These are phyloP conservation scores for Rhizoclosmatium globosum DNA, from an alignment of 192 early-diverging fungal species.

Conservation along the genomic window DNA sequence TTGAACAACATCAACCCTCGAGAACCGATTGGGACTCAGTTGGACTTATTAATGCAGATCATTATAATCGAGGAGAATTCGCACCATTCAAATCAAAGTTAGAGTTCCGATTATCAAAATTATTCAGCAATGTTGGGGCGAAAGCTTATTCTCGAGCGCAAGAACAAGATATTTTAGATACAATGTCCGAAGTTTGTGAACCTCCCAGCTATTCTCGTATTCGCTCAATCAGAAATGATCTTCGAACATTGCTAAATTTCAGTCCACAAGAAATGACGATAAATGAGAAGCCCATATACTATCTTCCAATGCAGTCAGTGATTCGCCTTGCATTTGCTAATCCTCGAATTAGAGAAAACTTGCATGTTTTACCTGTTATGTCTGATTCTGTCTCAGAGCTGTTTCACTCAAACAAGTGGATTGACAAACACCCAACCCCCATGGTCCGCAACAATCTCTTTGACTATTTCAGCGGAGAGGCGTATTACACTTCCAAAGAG, in stretches of 20 bases:
- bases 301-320: neutral
- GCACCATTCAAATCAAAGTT: constrained; percentile 11
- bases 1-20: neutral
- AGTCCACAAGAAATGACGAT: neutral
- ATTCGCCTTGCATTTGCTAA: constrained; percentile 9
- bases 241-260: neutral
- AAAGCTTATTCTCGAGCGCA: neutral
- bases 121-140: neutral
- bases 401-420: constrained; percentile 4
- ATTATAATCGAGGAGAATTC: neutral
- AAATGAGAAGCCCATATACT: neutral
- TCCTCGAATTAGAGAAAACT: neutral
- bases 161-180: neutral
- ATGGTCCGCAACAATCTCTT: neutral
- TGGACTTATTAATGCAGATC: neutral
- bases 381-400: neutral
- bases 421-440: constrained; percentile 3
- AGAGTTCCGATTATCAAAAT: neutral
- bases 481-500: neutral
- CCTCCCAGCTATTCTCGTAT: neutral
- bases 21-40: neutral
- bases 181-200: neutral
- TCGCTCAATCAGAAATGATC: neutral
- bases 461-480: neutral
- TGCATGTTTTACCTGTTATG: neutral